A percentile compares a stretch with the other conserved stretches of the same genome.
These are phyloP conservation scores for Rutstroemia sp. DNA, from an alignment of 2,329 filamentous ascomycete species.

Conservation along the genomic window DNA sequence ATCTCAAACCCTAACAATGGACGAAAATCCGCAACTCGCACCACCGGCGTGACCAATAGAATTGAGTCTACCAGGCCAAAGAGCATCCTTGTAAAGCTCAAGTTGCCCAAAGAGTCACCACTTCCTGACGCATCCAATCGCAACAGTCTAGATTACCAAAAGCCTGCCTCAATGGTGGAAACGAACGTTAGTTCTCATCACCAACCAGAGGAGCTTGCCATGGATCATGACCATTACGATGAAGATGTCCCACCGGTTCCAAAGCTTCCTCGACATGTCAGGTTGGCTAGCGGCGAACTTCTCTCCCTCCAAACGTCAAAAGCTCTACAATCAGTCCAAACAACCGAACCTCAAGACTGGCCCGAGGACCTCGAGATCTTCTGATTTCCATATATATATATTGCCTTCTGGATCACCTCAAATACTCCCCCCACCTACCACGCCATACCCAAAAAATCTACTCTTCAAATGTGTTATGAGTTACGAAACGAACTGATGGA, in stretches of 20 bases:
- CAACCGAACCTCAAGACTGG: conserved; percentile 4
- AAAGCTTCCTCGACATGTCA: conserved; percentile 20
- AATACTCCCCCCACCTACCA: neutral
- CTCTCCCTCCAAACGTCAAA: neutral
- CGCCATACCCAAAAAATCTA: neutral
- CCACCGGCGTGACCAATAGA: conserved; percentile 17
- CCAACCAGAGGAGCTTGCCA: neutral
- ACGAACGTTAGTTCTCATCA: neutral
- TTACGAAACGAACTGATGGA: conserved; percentile 9
- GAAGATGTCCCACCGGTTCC: conserved; percentile 20
- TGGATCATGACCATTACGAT: neutral
- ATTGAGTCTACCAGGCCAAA: conserved; percentile 7
- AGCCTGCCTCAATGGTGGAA: conserved; percentile 3
- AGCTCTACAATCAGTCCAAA: neutral
- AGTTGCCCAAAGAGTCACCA: conserved; percentile 10
- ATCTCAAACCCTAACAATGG: neutral
- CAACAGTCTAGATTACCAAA: conserved; percentile 13
- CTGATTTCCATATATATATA: neutral
- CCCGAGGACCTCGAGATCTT: conserved; percentile 10
- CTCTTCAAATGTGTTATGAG: conserved; percentile 8
- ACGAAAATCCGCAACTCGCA: neutral
- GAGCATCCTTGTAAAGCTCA: conserved; percentile 9
- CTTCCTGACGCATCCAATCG: conserved; percentile 16
- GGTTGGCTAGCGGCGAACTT: conserved; percentile 11
- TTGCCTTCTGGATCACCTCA: no score